These are phyloP conservation scores for Eutrema japonicum DNA, from an alignment of 345 rosid genomes.

Conservation along the genomic window DNA sequence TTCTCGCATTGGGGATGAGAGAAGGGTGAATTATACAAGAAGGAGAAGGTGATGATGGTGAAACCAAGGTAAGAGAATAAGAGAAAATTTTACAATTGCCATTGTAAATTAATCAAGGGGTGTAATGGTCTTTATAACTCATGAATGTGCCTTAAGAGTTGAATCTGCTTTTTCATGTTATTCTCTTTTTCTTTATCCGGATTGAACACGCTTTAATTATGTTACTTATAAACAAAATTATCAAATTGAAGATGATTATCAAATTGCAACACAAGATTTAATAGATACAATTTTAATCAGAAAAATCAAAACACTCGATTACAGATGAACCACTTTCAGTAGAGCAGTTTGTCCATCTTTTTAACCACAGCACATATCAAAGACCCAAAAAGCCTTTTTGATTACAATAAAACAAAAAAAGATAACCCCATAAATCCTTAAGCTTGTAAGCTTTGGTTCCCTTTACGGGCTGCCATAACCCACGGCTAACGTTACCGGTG, in stretches of 20 bases:
- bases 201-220: too few species aligned
- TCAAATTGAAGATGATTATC: not conserved
- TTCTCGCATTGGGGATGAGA: too few species aligned
- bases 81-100: too few species aligned
- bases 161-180: too few species aligned
- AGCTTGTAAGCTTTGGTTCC: conserved; percentile 80
- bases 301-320: conserved; percentile 20
- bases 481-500: conserved; percentile 76
- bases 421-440: conserved; percentile 33
- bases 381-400: conserved; percentile 5
- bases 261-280: conserved; percentile 11
- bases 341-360: conserved; percentile 32
- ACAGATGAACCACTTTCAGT: conserved; percentile 36
- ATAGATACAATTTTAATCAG: not conserved
- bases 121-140: too few species aligned
- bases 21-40: too few species aligned
- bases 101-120: too few species aligned
- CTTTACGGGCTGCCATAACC: conserved; percentile 74
- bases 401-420: conserved; percentile 10
- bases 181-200: too few species aligned
- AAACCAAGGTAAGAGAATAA: too few species aligned
- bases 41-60: too few species aligned
- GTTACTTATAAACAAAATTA: too few species aligned
- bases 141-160: too few species aligned
- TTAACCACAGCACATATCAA: conserved; percentile 18